Evolutionary conservation across 768 basidiomycete genomes (phyloP).

Genomic region (Phylloporus sp.): DNA sequence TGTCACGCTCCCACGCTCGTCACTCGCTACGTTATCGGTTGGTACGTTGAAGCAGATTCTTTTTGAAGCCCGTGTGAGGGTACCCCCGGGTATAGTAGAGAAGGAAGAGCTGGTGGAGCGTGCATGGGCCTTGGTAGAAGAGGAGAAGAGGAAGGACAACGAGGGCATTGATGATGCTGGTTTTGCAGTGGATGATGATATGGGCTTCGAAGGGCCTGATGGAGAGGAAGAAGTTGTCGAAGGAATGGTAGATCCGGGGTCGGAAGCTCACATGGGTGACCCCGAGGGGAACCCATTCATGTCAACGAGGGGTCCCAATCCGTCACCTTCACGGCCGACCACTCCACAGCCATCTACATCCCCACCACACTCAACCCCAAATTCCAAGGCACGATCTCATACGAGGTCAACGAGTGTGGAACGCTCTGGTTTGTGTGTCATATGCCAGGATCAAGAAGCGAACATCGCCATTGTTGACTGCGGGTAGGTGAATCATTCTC

Average conservation of each 20-base stretch:
- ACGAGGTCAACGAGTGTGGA: conserved; percentile 36
- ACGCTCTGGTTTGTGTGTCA: conserved; percentile 77
- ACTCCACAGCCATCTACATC: conserved; percentile 17
- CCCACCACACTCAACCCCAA: conserved; percentile 28
- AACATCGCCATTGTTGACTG: conserved; percentile 93
- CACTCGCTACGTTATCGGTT: conserved; percentile 61
- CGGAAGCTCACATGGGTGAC: conserved; percentile 3
- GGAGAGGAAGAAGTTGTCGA: conserved; percentile 13
- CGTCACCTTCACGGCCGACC: conserved; percentile 4
- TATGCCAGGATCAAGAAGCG: conserved; percentile 93
- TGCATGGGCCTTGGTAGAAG: conserved; percentile 58
- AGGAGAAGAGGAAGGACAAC: conserved; percentile 53
- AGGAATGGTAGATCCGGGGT: conserved; percentile 17
- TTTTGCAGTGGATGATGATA: conserved; percentile 27
- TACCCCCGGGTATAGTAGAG: conserved; percentile 58
- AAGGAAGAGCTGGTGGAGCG: conserved; percentile 80
- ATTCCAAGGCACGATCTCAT: conserved; percentile 34
- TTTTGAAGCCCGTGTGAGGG: conserved; percentile 73
- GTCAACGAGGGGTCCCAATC: not conserved
- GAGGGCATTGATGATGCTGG: conserved; percentile 31
- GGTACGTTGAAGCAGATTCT: conserved; percentile 73
- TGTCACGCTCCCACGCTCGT: conserved; percentile 54
- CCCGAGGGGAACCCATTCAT: not conserved
- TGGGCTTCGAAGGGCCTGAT: conserved; percentile 22
- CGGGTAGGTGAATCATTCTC: conserved; percentile 48